phyloP scores from a whole-genome alignment of 352 stramenopile genomes.

The Thalassiosira mediterranea region DNA sequence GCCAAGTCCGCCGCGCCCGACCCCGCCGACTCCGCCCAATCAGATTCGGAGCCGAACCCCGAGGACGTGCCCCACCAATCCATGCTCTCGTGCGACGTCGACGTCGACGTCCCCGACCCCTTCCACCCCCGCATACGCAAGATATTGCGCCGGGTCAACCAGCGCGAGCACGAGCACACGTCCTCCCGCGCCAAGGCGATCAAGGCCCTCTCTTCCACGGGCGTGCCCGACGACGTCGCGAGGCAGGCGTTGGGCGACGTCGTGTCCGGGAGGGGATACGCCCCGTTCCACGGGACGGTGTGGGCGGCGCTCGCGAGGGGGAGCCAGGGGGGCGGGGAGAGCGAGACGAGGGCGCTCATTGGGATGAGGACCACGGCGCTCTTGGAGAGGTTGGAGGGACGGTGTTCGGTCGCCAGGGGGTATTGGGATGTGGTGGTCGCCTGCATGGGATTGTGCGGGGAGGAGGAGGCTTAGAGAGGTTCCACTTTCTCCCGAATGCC shows the following conservation, averaged over 20 bases:
- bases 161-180: conserved; percentile 78
- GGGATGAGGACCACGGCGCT: conserved; percentile 65
- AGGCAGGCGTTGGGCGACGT: conserved; percentile 64
- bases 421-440: conserved; percentile 62
- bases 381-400: conserved; percentile 62
- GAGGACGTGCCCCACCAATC: conserved; percentile 38
- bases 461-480: not conserved
- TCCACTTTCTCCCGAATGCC: no score
- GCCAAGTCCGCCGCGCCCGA: conserved; percentile 23
- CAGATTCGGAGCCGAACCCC: conserved; percentile 15
- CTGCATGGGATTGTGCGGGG: conserved; percentile 32
- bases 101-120: conserved; percentile 62
- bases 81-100: conserved; percentile 69
- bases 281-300: conserved; percentile 42
- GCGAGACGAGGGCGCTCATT: conserved; percentile 59
- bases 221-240: conserved; percentile 65
- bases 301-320: conserved; percentile 55
- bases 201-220: conserved; percentile 58
- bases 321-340: conserved; percentile 60
- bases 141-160: conserved; percentile 73
- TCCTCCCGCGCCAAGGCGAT: conserved; percentile 66
- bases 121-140: conserved; percentile 68
- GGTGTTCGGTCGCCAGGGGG: conserved; percentile 32
- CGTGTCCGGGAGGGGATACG: conserved; percentile 49
- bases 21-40: not conserved